Base-by-base conservation (phyloP, 2,329 filamentous ascomycete genomes). In the Penicillium sp. region DNA sequence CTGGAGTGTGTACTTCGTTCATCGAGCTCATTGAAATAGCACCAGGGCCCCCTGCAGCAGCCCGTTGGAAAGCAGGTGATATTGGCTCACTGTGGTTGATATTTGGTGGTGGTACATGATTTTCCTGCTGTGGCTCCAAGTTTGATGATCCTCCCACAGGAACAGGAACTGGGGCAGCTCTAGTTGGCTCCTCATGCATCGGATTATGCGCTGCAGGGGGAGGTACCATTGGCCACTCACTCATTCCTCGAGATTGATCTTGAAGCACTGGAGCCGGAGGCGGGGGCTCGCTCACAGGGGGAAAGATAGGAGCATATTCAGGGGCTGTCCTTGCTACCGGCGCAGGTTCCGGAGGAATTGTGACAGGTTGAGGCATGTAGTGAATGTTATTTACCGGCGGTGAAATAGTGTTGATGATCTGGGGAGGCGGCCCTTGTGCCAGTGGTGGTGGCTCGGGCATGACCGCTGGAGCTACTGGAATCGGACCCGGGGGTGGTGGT, bases 41-140 rank as follows among this genome's bases (percentile, higher is more conserved):
- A 1, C 87, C 84, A 59, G 85, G 84, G 0, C 86, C 85, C 11
- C 83, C 84, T 81, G 90, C 89, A 0, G 84, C 89, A 0, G 84
- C 84, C 14, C 81, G 81, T 40, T 86, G 81, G 42, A 89, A 77
- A 0, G 83, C 87, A 1, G 89, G 87, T 1, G 89, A 89, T 0
- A 85, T 75, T 1, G 86, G 87, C 19, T 56, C 53, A 53, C 42
- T 53, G 13, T n/a, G 19, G 22, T n/a, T 37, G 13, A 30, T 13
- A 4, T 6, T 37, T 8, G 43, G 38, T 16, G 43, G 19, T 38
- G 42, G 42, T 26, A 46, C 53, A 46, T 46, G 40, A 22, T 48
- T 19, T 2, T 30, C 26, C 52, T 43, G 37, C n/a, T 13, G 38
- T n/a, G 2, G 8, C 10, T 42, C 52, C 10, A 26, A 30, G 11